Conservation (phyloP, 495 filamentous ascomycete genomes). For the Hypoxylon crocopeplum region DNA sequence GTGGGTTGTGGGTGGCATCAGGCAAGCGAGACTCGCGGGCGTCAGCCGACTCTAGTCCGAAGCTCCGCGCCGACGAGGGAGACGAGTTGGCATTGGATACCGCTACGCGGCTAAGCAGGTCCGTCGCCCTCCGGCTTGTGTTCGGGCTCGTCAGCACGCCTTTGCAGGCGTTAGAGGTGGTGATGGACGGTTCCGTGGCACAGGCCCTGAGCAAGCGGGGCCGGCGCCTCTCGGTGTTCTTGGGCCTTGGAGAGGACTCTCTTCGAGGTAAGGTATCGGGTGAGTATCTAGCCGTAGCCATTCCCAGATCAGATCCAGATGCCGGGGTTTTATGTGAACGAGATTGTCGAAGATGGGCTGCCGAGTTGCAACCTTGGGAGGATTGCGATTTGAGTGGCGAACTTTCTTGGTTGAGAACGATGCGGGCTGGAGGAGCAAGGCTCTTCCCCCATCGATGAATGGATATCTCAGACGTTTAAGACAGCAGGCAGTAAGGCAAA, state of each 20-base stretch:
- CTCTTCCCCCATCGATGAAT: constrained; percentile 24
- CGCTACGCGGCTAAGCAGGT: constrained; percentile 59
- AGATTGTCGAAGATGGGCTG: constrained; percentile 7
- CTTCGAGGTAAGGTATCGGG: constrained; percentile 30
- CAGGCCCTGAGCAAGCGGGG: constrained; percentile 58
- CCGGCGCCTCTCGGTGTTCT: constrained; percentile 42
- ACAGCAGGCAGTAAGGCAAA: constrained; percentile 32
- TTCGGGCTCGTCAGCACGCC: constrained; percentile 54
- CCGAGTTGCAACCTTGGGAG: constrained; percentile 10
- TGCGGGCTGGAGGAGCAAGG: constrained; percentile 28
- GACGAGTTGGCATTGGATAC: constrained; percentile 52
- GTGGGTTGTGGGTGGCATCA: constrained; percentile 39
- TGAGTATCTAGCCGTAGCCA: constrained; percentile 35
- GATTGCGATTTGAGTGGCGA: constrained; percentile 16
- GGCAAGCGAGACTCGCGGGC: constrained; percentile 39
- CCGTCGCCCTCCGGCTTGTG: constrained; percentile 54
- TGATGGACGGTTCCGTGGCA: constrained; percentile 62
- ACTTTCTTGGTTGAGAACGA: constrained; percentile 22
- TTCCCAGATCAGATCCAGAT: constrained; percentile 6
- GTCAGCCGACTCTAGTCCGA: constrained; percentile 44
- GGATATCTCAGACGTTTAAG: constrained; percentile 39
- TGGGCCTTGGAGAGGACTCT: constrained; percentile 32
- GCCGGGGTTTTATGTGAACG: constrained; percentile 9
- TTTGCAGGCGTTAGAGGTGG: constrained; percentile 59
- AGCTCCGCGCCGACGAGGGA: constrained; percentile 44